phyloP scores from a whole-genome alignment of 768 basidiomycete species.

The Tricholoma terreum region DNA sequence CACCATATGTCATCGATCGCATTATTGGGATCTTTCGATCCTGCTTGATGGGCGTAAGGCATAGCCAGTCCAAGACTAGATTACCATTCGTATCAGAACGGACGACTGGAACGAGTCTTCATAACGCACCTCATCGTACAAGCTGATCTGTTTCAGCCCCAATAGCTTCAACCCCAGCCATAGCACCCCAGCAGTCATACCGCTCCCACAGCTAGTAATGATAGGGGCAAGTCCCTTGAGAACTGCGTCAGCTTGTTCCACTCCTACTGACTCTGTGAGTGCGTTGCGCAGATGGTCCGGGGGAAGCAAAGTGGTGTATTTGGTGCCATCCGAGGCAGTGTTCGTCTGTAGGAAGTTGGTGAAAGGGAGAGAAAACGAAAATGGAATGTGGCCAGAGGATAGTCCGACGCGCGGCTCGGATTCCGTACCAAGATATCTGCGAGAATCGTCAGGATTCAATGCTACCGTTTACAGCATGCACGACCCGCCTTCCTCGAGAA shows the following conservation, averaged over 20 bases:
- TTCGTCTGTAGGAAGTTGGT: constrained; percentile 58
- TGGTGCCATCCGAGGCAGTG: constrained; percentile 34
- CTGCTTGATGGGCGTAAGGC: constrained; percentile 71
- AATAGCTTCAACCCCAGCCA: constrained; percentile 89
- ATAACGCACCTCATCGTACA: constrained; percentile 88
- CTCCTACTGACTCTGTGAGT: constrained; percentile 63
- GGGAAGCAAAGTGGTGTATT: constrained; percentile 60
- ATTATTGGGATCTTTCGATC: constrained; percentile 39
- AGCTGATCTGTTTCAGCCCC: constrained; percentile 54
- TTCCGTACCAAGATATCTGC: constrained; percentile 74
- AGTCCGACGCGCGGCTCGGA: constrained; percentile 89
- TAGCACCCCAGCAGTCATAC: constrained; percentile 95
- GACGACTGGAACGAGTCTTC: neutral
- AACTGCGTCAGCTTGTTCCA: constrained; percentile 50
- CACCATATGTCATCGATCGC: too few species aligned
- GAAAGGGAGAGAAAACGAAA: constrained; percentile 85
- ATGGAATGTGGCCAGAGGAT: constrained; percentile 89
- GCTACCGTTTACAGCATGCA: neutral
- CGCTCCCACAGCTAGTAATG: constrained; percentile 86
- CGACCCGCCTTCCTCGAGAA: constrained; percentile 66
- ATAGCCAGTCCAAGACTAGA: constrained; percentile 97
- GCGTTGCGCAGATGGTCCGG: constrained; percentile 55
- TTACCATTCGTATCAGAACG: constrained; percentile 3
- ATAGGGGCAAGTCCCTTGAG: constrained; percentile 59
- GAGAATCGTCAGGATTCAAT: neutral